Evolutionary conservation across 2,329 filamentous ascomycete genomes (phyloP).

Genomic region (Pyrenophora graminea): DNA sequence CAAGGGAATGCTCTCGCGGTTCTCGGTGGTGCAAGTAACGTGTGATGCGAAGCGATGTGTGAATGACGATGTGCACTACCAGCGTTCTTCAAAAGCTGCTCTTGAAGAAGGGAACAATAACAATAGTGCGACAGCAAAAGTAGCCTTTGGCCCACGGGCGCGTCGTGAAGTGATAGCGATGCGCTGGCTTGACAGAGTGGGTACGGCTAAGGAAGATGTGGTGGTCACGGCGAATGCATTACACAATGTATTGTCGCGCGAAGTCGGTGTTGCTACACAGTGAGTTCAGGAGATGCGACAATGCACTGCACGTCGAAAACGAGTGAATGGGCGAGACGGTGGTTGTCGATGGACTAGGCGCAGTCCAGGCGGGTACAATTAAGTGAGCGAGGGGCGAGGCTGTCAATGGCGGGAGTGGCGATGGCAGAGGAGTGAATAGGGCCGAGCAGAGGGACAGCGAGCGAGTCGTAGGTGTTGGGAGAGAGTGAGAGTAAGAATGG

Average conservation of each 20-base stretch:
- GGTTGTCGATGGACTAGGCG: slow-evolving; percentile 1
- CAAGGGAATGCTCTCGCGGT: slow-evolving; percentile 3
- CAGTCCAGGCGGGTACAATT: slow-evolving; percentile 13
- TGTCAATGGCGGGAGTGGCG: slow-evolving; percentile 9
- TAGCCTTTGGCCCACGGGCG: slow-evolving; percentile 26
- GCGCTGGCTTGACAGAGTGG: slow-evolving; percentile 29
- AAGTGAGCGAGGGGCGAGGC: slow-evolving; percentile 1
- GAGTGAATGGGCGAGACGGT: slow-evolving; percentile 15
- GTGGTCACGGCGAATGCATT: slow-evolving; percentile 40
- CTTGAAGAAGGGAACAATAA: slow-evolving; percentile 14
- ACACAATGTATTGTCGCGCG: slow-evolving; percentile 22
- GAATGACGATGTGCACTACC: slow-evolving; percentile 20
- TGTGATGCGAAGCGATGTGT: slow-evolving; percentile 2
- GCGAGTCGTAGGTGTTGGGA: neutral
- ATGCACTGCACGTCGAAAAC: slow-evolving; percentile 24
- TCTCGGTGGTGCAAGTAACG: slow-evolving; percentile 3
- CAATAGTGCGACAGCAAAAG: slow-evolving; percentile 9
- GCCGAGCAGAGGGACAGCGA: slow-evolving; percentile 3
- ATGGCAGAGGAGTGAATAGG: slow-evolving; percentile 12
- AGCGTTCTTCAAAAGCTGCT: slow-evolving; percentile 15
- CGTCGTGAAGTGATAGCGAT: slow-evolving; percentile 11
- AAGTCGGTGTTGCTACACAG: slow-evolving; percentile 11
- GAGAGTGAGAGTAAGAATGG: slow-evolving; percentile 20
- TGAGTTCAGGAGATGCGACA: slow-evolving; percentile 7
- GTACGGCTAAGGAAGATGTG: slow-evolving; percentile 18